Evolutionary conservation across 371 early-diverging fungal species (phyloP), one percentile per base, ranked within the genome.

Genomic region (Umbelopsis sp.): DNA sequence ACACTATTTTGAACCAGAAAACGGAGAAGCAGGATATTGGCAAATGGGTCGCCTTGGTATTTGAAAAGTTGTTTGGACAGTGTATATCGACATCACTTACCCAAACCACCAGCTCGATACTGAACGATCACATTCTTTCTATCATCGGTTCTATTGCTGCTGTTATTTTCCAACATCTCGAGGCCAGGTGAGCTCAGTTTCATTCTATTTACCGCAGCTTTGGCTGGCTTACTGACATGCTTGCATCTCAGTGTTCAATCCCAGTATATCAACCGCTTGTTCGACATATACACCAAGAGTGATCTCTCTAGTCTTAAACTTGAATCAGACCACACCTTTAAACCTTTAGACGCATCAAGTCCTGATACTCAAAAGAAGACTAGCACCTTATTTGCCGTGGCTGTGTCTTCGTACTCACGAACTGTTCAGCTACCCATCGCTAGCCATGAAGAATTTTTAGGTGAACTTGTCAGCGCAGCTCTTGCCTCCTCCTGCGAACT

Each of bases 381-480:
- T 1, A 69, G 74, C 8, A 79, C 76, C 3, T 64, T 88, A 1
- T 88, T 90, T 67, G 74, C 86, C 0, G 86, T 87, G n/a, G 73
- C 82, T 18, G 75, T 87, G 18, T 79, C 83, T n/a, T 80, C 83
- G 9, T 83, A 81, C 35, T 78, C 86, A 68, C 84, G 84, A 68
- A 86, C 87, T 72, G 89, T 87, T 77, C 63, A 65, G 25, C 71
- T 89, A 11, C 90, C 92, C 5, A 78, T 90, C 6, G 73, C 76
- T 5, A 80, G 80, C 41, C 48, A 81, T 14, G 81, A 79, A 57
- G 78, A 73, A 16, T 89, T 85, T 38, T 65, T 87, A 38, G 79
- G 80, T 22, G 72, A 78, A 3, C 48, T 91, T 50, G 74, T 87
- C 1, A 73, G 76, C 0, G 74, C 83, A 5, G 85, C 88, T 0